Conservation (phyloP, 1,284 basidiomycete genomes). For the Exobasidium cylindrosporum region DNA sequence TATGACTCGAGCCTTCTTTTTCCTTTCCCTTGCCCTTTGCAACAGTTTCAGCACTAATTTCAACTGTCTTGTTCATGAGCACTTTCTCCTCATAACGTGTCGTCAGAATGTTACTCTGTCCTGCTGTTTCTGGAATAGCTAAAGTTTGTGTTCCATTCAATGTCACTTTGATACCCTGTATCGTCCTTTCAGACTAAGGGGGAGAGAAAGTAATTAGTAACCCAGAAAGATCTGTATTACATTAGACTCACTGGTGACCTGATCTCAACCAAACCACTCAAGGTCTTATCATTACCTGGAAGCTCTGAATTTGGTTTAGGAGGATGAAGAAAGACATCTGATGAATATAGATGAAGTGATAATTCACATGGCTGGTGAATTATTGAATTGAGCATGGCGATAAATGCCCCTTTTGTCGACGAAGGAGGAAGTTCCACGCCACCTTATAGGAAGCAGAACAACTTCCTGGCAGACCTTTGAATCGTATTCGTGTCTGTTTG, state of each 20-base stretch:
- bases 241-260: conserved; percentile 27
- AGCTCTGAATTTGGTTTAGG: conserved; percentile 34
- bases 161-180: conserved; percentile 38
- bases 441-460: no score
- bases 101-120: neutral
- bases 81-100: conserved; percentile 50
- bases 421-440: no score
- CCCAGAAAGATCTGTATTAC: neutral
- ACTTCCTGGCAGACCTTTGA: no score
- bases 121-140: conserved; percentile 38
- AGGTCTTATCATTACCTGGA: conserved; percentile 48
- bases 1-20: neutral
- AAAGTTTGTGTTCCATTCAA: conserved; percentile 46
- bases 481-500: no score
- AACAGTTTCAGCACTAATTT: conserved; percentile 37
- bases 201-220: neutral
- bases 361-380: conserved; percentile 50
- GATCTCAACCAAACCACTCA: conserved; percentile 52
- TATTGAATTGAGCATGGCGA: conserved; percentile 38
- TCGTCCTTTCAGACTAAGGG: conserved; percentile 34
- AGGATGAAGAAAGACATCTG: conserved; percentile 49
- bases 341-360: conserved; percentile 44
- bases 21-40: neutral
- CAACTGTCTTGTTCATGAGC: conserved; percentile 46
- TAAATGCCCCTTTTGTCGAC: neutral